Percentiles rank a stretch among this genome's conserved stretches.
Evolutionary conservation across 2,329 filamentous ascomycete genomes (phyloP).

Genomic region (Talaromyces verruculosus): DNA sequence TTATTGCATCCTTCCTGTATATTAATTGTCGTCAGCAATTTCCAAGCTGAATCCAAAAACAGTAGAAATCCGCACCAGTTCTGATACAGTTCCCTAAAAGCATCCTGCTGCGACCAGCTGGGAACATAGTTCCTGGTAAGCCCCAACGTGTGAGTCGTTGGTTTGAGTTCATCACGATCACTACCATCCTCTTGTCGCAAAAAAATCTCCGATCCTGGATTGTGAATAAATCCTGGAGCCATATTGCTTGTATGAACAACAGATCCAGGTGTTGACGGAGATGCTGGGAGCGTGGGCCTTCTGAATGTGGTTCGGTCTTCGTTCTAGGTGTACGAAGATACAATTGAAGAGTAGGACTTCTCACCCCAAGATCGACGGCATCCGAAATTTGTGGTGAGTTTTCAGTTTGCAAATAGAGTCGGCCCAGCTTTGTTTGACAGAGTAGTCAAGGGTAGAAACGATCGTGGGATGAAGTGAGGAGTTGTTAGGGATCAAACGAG

Average conservation of each 20-base stretch:
- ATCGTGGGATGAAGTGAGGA: background rate
- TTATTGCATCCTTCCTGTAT: conserved; percentile 13
- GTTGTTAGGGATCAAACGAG: too few species aligned
- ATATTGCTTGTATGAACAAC: background rate
- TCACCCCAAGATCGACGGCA: too few species aligned
- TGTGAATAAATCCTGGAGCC: background rate
- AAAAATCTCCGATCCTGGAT: background rate
- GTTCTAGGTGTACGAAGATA: background rate
- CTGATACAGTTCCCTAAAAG: conserved; percentile 15
- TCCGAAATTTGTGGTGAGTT: too few species aligned
- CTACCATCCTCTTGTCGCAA: background rate
- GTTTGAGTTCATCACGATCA: background rate
- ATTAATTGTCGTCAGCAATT: background rate
- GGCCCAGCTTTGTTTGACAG: background rate
- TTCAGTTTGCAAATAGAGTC: background rate
- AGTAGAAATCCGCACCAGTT: background rate
- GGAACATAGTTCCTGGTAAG: background rate
- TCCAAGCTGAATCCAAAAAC: background rate
- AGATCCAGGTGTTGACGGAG: background rate
- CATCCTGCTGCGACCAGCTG: background rate
- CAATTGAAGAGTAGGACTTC: too few species aligned
- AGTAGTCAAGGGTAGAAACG: background rate
- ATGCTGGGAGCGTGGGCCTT: too few species aligned
- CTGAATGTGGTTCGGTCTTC: background rate
- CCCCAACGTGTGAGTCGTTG: background rate